Evolutionary conservation across 257 asterid genomes (phyloP).

Genomic region (Nyctanthes arbortristis): DNA sequence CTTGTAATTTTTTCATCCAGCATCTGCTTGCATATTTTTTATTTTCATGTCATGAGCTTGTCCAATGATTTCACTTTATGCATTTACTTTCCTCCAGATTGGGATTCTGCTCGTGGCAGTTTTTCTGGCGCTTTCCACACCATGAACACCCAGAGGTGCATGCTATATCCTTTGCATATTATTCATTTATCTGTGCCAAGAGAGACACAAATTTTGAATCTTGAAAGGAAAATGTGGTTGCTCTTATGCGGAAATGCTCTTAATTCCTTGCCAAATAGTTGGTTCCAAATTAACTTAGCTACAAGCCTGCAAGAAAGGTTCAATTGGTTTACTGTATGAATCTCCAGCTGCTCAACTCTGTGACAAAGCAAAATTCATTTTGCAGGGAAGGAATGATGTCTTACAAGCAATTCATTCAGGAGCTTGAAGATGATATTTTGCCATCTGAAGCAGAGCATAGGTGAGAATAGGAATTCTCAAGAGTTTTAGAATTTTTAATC

Average conservation of each 20-base stretch:
- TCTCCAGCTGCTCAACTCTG: neutral
- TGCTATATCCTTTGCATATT: neutral
- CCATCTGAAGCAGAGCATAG: conserved; percentile 98
- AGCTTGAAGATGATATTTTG: conserved; percentile 96
- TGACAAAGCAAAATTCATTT: neutral
- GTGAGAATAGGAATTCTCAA: conserved; percentile 39
- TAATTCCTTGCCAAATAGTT: neutral
- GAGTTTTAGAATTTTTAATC: conserved; percentile 18
- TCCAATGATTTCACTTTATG: conserved; percentile 2
- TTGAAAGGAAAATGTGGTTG: neutral
- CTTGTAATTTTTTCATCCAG: neutral
- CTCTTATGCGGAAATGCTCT: neutral
- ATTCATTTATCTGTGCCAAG: neutral
- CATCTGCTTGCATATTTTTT: neutral
- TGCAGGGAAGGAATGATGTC: conserved; percentile 99
- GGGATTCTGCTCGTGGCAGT: conserved; percentile 84
- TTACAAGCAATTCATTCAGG: conserved; percentile 98
- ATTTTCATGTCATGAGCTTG: neutral
- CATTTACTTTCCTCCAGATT: conserved; percentile 48
- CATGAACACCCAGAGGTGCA: conserved; percentile 69
- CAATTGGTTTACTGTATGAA: neutral
- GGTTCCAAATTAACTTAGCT: neutral
- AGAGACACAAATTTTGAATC: neutral
- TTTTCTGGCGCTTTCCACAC: conserved; percentile 54
- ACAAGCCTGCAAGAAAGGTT: neutral